Base-by-base conservation (phyloP, 306 rosid genomes). In the Cotoneaster glaucophyllus region DNA sequence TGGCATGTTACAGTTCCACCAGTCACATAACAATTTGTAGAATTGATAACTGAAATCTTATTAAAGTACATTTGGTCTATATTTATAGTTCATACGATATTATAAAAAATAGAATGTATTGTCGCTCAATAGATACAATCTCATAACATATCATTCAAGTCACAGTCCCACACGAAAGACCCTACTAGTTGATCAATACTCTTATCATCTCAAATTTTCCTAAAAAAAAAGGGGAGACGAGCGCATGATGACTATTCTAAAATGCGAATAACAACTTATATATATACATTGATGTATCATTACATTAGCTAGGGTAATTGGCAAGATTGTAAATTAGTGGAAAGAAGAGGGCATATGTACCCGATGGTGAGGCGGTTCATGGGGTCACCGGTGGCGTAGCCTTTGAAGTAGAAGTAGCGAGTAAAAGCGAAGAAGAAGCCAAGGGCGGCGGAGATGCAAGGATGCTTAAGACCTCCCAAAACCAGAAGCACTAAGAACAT, bases 331-430 rank as follows among this genome's bases (percentile, higher is more conserved):
- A 59, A 59, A 59, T 25, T 4, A 14, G 64, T 24, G 28, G 64
- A 25, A 59, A 59, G 64, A 59, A 25, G 19, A 8, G 28, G 32
- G 64, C 52, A 41, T 41, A 41, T 48, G 21, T 77, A 90, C 93
- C 98, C 98, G 34, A 89, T 14, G 6, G 73, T 53, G 74, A 82
- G 85, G 52, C 98, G 98, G 17, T 93, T 93, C 71, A 81, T 18
- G 58, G 98, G 98, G 44, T 77, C 79, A 1, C 98, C 98, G 2
- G 97, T 82, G 43, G 98, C 54, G 65, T 93, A 93, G 77, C 98
- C 98, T 70, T 73, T 80, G 87, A 93, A 93, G 76, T 90, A 93
- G 89, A 89, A 87, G 77, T 67, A 90, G 37, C 98, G 86, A 79
- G 79, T 14, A n/a, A 90, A 80, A 10, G 65, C 44, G 70, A 87